Base-by-base conservation (phyloP, 1,284 basidiomycete species). In the Fomitopsis betulina region DNA sequence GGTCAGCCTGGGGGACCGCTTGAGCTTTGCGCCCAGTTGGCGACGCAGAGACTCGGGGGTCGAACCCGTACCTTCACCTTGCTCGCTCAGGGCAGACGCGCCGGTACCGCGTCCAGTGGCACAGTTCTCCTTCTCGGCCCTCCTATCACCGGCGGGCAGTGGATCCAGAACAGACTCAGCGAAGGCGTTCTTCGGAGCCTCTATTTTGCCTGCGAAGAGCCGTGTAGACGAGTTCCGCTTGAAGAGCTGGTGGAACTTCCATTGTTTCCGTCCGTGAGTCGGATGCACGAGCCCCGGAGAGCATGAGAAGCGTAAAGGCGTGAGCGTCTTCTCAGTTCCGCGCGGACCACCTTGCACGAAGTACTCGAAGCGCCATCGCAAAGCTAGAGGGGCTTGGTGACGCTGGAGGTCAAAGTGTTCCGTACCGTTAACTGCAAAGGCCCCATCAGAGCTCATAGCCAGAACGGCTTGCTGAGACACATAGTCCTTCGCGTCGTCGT, bases 281-380 rank as follows among this genome's bases (percentile, higher is more conserved):
- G 81, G 80, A 60, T 84, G 80, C 32, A 92, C 75, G 13, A 93
- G 72, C 52, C 79, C 76, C 0, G 89, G 89, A 5, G 88, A 85
- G 65, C 90, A 92, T 15, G 82, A 80, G 70, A 92, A 91, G 7
- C 80, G 79, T 17, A 92, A 71, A 6, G 89, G 90, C 2, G 84
- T 87, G 56, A 92, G 67, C 2, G 75, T 77, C 73, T 87, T 89
- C 73, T 91, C 89, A 9, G 87, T 87, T 15, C 33, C 77, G 74
- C 17, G 84, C 69, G 19, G 73, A 64, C 61, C 75, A 63, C 87
- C 82, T 43, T 82, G 80, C 10, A 93, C 86, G 30, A 85, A 67
- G 67, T 94, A 94, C 59, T 90, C 87, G 63, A 93, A 87, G 59
- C 82, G 82, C 92, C 91, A 93, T 23, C 75, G 73, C 13, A 89